Evolutionary conservation across 116 monocot species (phyloP).

Genomic region (Cymodocea nodosa): DNA sequence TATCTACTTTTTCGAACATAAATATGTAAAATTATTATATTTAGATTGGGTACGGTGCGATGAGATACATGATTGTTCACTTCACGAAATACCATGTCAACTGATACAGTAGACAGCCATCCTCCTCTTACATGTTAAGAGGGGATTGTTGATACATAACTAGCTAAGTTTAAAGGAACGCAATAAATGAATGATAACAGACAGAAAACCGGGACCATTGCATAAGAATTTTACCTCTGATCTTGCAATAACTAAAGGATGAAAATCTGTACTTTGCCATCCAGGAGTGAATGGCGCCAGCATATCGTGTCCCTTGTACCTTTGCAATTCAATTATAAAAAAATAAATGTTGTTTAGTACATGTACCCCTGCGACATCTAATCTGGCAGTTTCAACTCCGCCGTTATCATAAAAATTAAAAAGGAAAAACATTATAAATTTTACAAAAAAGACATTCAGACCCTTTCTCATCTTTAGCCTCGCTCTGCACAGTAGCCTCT

Average conservation of each 20-base stretch:
- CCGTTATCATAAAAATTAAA: background rate
- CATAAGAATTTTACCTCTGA: slow-evolving; percentile 47
- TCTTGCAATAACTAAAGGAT: slow-evolving; percentile 82
- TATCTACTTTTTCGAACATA: too few relatives aligned
- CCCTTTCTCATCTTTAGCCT: slow-evolving; percentile 50
- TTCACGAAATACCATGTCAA: too few relatives aligned
- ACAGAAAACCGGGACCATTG: background rate
- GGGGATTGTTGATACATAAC: background rate
- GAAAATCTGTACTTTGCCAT: slow-evolving; percentile 80
- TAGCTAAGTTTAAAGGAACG: background rate
- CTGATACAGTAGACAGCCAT: too few relatives aligned
- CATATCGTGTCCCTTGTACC: slow-evolving; percentile 95
- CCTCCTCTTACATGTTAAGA: too few relatives aligned
- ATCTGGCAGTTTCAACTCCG: background rate
- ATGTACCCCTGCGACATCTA: background rate
- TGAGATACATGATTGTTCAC: too few relatives aligned
- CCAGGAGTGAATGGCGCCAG: slow-evolving; percentile 98
- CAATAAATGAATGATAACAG: background rate
- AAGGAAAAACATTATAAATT: background rate
- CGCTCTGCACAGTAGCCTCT: slow-evolving; percentile 31
- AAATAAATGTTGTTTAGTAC: background rate
- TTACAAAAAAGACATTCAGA: slow-evolving; percentile 7
- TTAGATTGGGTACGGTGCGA: too few relatives aligned
- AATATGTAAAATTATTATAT: too few relatives aligned
- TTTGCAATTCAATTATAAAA: slow-evolving; percentile 10